Evolutionary conservation across 2,329 filamentous ascomycete species (phyloP).

Genomic region (Aureobasidium leucospermi): DNA sequence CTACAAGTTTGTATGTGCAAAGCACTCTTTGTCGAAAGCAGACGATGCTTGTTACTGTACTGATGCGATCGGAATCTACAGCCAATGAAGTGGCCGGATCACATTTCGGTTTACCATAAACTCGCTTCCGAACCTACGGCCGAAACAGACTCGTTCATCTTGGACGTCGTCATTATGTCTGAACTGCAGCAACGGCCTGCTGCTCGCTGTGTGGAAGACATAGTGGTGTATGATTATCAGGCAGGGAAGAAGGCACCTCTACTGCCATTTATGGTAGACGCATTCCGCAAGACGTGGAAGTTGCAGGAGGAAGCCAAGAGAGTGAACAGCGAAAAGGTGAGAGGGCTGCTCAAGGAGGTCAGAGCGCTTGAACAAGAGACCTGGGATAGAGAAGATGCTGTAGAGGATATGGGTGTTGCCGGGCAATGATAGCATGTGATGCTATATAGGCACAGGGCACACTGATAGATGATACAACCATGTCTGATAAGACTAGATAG

Average conservation of each 20-base stretch:
- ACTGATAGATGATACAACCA: neutral
- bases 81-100: slow-evolving; percentile 80
- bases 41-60: neutral
- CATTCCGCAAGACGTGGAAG: slow-evolving; percentile 52
- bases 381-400: slow-evolving; percentile 65
- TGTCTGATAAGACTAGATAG: neutral
- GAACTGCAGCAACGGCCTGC: slow-evolving; percentile 65
- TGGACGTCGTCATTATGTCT: slow-evolving; percentile 62
- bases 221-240: slow-evolving; percentile 70
- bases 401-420: slow-evolving; percentile 41
- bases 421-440: neutral
- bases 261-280: slow-evolving; percentile 53
- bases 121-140: slow-evolving; percentile 49
- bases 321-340: slow-evolving; percentile 47
- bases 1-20: slow-evolving; percentile 70
- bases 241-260: slow-evolving; percentile 50
- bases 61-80: slow-evolving; percentile 27
- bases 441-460: neutral
- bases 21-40: neutral
- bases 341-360: slow-evolving; percentile 51
- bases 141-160: slow-evolving; percentile 48
- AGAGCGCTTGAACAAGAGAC: slow-evolving; percentile 60
- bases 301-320: slow-evolving; percentile 54
- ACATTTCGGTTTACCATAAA: slow-evolving; percentile 76
- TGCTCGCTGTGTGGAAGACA: slow-evolving; percentile 68